Percentiles rank a stretch among this genome's conserved stretches.
phyloP scores from a whole-genome alignment of 106 monocot genomes.

The Platanthera zijinensis region DNA sequence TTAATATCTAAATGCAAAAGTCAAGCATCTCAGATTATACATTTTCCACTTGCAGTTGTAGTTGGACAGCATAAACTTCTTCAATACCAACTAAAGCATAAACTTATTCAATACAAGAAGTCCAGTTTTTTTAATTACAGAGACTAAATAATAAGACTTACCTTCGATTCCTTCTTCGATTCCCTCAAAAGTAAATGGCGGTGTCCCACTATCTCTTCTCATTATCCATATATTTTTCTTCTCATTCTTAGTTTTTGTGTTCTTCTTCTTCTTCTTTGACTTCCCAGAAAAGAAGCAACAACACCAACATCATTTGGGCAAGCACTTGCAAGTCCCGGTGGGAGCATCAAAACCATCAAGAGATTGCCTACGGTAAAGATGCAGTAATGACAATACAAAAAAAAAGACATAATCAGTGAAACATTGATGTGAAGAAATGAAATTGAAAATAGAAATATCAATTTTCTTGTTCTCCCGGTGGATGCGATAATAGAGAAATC shows the following conservation, averaged over 20 bases:
- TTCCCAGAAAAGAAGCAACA: slow-evolving; percentile 34
- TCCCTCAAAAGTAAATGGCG: slow-evolving; percentile 55
- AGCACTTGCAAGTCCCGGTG: slow-evolving; percentile 71
- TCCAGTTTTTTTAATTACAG: not conserved
- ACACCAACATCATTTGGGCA: slow-evolving; percentile 68
- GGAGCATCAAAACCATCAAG: too few relatives aligned
- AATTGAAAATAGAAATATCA: too few relatives aligned
- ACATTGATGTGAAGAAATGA: too few relatives aligned
- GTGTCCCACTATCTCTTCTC: slow-evolving; percentile 39
- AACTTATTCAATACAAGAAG: too few relatives aligned
- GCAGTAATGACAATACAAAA: too few relatives aligned
- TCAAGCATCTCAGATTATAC: not conserved
- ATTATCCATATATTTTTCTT: slow-evolving; percentile 54
- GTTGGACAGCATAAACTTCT: not conserved
- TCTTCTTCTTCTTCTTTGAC: slow-evolving; percentile 56
- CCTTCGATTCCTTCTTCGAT: slow-evolving; percentile 55
- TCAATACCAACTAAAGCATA: not conserved
- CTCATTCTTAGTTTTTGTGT: slow-evolving; percentile 40
- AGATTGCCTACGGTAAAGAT: too few relatives aligned
- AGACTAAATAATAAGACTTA: slow-evolving; percentile 6
- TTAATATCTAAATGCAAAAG: not conserved
- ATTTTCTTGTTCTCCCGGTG: too few relatives aligned
- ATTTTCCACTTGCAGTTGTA: not conserved
- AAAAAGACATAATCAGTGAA: too few relatives aligned
- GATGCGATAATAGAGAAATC: too few relatives aligned